phyloP scores from a whole-genome alignment of 768 basidiomycete genomes.

The Leccinum uliginosum region DNA sequence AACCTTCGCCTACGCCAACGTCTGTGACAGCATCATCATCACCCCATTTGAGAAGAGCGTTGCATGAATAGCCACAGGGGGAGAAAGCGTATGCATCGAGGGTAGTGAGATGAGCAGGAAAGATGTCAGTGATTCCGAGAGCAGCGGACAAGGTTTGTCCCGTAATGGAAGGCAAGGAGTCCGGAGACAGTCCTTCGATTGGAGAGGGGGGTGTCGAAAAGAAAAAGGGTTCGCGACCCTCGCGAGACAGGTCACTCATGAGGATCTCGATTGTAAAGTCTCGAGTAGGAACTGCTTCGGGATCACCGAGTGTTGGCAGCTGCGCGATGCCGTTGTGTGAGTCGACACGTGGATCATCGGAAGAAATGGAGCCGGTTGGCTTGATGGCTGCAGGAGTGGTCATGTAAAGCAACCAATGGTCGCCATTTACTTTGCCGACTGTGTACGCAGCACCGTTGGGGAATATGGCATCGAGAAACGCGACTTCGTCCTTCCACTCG shows the following conservation, averaged over 20 bases:
- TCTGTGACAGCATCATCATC: constrained; percentile 17
- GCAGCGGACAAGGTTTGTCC: constrained; percentile 51
- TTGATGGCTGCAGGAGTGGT: constrained; percentile 50
- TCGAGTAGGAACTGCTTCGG: constrained; percentile 29
- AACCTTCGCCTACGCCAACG: constrained; percentile 63
- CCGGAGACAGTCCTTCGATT: constrained; percentile 47
- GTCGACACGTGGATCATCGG: constrained; percentile 16
- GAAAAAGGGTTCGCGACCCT: constrained; percentile 79
- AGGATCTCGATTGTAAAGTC: constrained; percentile 98
- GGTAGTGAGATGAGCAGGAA: constrained; percentile 72
- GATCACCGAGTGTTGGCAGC: constrained; percentile 1
- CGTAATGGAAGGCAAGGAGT: constrained; percentile 20
- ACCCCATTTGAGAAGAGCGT: constrained; percentile 76
- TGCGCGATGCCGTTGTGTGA: constrained; percentile 11
- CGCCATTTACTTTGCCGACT: constrained; percentile 95
- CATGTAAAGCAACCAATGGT: constrained; percentile 97
- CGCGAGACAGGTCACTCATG: constrained; percentile 84
- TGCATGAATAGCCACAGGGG: constrained; percentile 95
- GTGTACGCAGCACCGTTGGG: constrained; percentile 89
- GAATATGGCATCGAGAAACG: constrained; percentile 88
- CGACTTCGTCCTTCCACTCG: constrained; percentile 92
- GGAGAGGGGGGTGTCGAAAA: constrained; percentile 41
- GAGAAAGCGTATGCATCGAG: constrained; percentile 92
- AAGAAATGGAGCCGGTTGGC: constrained; percentile 20
- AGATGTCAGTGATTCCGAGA: constrained; percentile 78